phyloP scores from a whole-genome alignment of 139 green algal species.

The Coccomyxa sp. region DNA sequence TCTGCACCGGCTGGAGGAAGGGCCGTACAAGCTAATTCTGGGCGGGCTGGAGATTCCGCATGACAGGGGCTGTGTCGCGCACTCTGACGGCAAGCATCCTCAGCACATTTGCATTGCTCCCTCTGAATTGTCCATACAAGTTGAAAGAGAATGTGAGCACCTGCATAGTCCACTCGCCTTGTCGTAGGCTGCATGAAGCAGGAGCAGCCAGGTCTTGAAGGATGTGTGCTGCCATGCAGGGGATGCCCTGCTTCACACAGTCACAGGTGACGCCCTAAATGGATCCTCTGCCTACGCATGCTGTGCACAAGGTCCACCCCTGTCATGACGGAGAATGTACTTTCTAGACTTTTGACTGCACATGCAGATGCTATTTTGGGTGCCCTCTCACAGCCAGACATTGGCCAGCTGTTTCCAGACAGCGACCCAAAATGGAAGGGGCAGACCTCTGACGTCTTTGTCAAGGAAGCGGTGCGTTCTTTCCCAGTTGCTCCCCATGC shows the following conservation, averaged over 20 bases:
- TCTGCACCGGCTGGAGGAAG: constrained; percentile 83
- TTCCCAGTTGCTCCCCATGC: too few species aligned
- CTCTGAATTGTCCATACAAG: too few species aligned
- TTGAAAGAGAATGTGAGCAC: too few species aligned
- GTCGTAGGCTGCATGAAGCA: too few species aligned
- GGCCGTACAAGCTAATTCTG: constrained; percentile 64
- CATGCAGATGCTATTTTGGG: constrained; percentile 88
- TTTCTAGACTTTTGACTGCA: too few species aligned
- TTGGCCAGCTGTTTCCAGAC: constrained; percentile 98
- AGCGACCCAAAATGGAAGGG: constrained; percentile 98
- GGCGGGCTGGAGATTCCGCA: constrained; percentile 95
- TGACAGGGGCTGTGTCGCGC: constrained; percentile 91
- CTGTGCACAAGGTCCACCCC: too few species aligned
- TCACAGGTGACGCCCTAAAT: constrained; percentile 63
- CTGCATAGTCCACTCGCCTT: too few species aligned
- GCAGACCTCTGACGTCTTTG: constrained; percentile 83
- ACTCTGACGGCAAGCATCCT: constrained; percentile 88
- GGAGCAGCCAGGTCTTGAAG: too few species aligned
- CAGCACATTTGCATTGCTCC: too few species aligned
- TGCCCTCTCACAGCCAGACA: constrained; percentile 93
- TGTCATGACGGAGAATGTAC: too few species aligned
- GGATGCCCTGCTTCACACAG: constrained; percentile 93
- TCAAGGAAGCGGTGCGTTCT: constrained; percentile 57
- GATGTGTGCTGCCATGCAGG: constrained; percentile 40
- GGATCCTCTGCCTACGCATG: too few species aligned